phyloP scores from a whole-genome alignment of 352 stramenopile genomes.

The Phytophthora sp. region DNA sequence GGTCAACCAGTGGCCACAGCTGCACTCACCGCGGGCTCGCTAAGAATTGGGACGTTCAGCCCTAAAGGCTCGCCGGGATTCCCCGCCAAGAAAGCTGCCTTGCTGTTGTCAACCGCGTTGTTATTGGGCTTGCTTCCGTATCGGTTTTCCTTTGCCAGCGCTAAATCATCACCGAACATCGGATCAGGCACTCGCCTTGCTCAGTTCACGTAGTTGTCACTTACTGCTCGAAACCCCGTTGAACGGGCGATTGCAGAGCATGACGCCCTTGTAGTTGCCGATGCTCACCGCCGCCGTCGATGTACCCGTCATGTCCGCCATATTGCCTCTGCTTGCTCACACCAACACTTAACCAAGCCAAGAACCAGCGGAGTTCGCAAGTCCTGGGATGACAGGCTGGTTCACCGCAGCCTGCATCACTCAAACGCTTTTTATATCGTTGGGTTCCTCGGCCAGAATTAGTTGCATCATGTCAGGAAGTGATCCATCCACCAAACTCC shows the following conservation, averaged over 20 bases:
- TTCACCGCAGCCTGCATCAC: not conserved
- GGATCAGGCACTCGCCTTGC: not conserved
- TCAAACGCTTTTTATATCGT: conserved; percentile 31
- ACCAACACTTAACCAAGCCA: not conserved
- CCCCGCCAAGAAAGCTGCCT: conserved; percentile 74
- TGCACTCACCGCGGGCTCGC: conserved; percentile 62
- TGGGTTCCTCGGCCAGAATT: not conserved
- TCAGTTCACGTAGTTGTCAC: conserved; percentile 8
- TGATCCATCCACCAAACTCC: too few species aligned
- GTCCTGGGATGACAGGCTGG: not conserved
- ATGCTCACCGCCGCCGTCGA: conserved; percentile 74
- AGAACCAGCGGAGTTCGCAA: not conserved
- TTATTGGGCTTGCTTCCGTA: conserved; percentile 44
- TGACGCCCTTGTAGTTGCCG: conserved; percentile 96
- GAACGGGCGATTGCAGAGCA: conserved; percentile 95
- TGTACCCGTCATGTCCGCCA: conserved; percentile 45
- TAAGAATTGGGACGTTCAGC: conserved; percentile 84
- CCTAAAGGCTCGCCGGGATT: conserved; percentile 73
- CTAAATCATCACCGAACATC: conserved; percentile 26
- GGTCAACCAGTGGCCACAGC: too few species aligned
- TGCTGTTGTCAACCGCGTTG: conserved; percentile 52
- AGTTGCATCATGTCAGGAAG: too few species aligned
- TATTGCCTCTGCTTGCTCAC: conserved; percentile 1
- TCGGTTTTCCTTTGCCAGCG: conserved; percentile 59
- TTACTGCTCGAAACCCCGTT: conserved; percentile 84